Base-by-base conservation (phyloP, 2,329 filamentous ascomycete genomes). In the Verticillium isaacii region DNA sequence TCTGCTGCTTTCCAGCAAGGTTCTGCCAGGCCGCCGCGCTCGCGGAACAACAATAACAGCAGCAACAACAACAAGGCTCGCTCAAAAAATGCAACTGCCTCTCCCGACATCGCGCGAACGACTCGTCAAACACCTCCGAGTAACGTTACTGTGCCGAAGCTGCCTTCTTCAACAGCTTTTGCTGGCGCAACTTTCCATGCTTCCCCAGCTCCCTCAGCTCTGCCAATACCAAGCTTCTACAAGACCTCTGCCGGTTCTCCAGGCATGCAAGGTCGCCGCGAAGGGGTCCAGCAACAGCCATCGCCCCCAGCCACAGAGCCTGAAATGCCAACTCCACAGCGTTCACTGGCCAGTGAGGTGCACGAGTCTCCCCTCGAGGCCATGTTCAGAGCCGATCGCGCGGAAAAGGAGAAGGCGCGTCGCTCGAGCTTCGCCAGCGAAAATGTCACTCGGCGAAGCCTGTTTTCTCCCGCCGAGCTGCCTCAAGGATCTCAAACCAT, bases 181-280 rank as follows among this genome's bases (percentile, higher is more conserved):
- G 95, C 95, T 45, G 95, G 94, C 15, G 90, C 94, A 37, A 96
- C 93, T 5, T 99, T 98, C 74, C 93, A 97, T 75, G 91, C 93
- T 50, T 98, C 95, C 9, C 95, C 95, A 23, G 94, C 93, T 1
- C 90, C 95, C 0, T 96, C 93, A 9, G 88, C 92, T 29, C 81
- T 99, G 36, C 95, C 95, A 0, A 90, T 97, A 62, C 95, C 95
- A 12, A 96, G 90, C 70, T 97, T 97, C 74, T 85, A 81, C 32
- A 93, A 90, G 69, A 88, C 91, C 0, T 82, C 91, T 14, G 88
- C 88, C 3, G 88, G 90, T 62, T 88, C 88, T 3, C 85, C 83
- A 6, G 57, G 45, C 7, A 41, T 78, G 58, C 62, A 68, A 72
- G 79, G 64, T 14, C 45, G 45, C 45, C 45, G 11, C 19, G n/a